phyloP scores from a whole-genome alignment of 257 asterid species.

The Ballota nigra region DNA sequence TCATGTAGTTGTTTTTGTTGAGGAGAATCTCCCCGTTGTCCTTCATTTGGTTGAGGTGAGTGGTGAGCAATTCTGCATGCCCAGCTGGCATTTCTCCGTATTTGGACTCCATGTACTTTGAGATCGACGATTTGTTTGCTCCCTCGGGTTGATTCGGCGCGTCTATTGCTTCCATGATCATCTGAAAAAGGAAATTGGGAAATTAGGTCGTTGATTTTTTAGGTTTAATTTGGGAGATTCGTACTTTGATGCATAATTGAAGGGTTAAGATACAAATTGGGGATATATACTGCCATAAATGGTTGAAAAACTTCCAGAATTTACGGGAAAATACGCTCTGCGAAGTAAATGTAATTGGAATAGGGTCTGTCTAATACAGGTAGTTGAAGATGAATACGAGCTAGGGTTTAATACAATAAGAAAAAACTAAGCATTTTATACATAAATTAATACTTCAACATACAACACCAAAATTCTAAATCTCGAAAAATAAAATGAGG shows the following conservation, averaged over 20 bases:
- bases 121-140: conserved; percentile 56
- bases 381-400: too few species aligned
- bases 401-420: not conserved
- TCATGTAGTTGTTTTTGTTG: conserved; percentile 61
- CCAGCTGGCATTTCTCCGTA: conserved; percentile 63
- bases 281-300: too few species aligned
- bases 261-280: too few species aligned
- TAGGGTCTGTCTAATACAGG: too few species aligned
- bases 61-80: conserved; percentile 49
- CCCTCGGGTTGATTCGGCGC: conserved; percentile 60
- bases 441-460: not conserved
- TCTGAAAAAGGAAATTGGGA: conserved; percentile 26
- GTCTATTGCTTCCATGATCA: conserved; percentile 77
- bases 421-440: not conserved
- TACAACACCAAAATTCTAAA: not conserved
- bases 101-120: conserved; percentile 64
- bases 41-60: conserved; percentile 53
- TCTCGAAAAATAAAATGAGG: not conserved
- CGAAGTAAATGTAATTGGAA: too few species aligned
- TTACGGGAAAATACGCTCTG: too few species aligned
- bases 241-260: not conserved
- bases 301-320: too few species aligned
- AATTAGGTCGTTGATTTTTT: not conserved
- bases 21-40: conserved; percentile 57
- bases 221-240: not conserved